Conservation (phyloP, 1,284 basidiomycete genomes). For the Cutaneotrichosporon spelunceum region DNA sequence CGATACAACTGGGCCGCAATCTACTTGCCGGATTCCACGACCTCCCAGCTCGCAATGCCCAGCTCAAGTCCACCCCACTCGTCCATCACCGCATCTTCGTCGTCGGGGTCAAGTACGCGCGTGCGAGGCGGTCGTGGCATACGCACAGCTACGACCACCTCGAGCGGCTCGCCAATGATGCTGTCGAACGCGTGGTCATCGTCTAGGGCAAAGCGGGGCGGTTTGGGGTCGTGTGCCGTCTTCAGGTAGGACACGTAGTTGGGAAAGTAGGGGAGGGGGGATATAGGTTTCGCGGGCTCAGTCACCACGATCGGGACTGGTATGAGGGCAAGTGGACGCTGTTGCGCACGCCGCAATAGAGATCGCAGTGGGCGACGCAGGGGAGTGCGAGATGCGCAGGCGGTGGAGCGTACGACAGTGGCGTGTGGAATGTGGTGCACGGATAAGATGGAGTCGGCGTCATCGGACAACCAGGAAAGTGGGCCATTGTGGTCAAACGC, state of each 20-base stretch:
- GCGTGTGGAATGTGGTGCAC: background rate
- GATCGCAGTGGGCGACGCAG: background rate
- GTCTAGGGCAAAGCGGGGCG: slow-evolving; percentile 25
- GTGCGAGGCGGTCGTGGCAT: slow-evolving; percentile 32
- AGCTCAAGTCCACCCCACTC: slow-evolving; percentile 26
- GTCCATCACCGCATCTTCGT: slow-evolving; percentile 22
- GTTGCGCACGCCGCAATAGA: background rate
- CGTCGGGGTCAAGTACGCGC: slow-evolving; percentile 6
- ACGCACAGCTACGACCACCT: slow-evolving; percentile 39
- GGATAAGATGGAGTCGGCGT: background rate
- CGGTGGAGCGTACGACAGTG: background rate
- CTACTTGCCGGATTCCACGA: background rate
- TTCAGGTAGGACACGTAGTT: slow-evolving; percentile 45
- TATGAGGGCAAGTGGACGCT: slow-evolving; percentile 20
- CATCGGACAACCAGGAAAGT: background rate
- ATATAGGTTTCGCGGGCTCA: slow-evolving; percentile 32
- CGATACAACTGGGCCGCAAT: background rate
- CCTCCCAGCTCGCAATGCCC: slow-evolving; percentile 15
- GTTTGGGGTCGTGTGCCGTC: slow-evolving; percentile 30
- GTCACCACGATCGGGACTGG: slow-evolving; percentile 6
- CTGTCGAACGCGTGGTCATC: slow-evolving; percentile 25
- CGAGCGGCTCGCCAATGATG: slow-evolving; percentile 34
- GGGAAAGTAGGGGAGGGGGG: slow-evolving; percentile 39
- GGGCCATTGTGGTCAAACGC: background rate
- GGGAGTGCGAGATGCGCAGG: background rate